phyloP scores from a whole-genome alignment of 805 yeast species.

The Komagataella kurtzmanii region DNA sequence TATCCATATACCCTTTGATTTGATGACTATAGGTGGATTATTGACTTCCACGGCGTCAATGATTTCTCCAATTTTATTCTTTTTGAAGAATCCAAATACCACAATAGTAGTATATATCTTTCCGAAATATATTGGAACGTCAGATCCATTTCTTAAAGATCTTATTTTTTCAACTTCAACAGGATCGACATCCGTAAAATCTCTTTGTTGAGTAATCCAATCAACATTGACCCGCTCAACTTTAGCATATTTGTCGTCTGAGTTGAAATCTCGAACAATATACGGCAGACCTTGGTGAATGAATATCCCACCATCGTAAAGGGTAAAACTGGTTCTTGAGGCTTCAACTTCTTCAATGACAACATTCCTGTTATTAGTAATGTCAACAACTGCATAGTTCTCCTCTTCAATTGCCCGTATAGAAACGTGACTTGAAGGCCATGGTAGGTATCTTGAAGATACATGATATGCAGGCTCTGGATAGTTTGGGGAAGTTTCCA shows the following conservation, averaged over 20 bases:
- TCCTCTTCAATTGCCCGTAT: constrained; percentile 77
- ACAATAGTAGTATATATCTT: constrained; percentile 54
- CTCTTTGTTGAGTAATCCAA: constrained; percentile 88
- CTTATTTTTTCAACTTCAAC: constrained; percentile 51
- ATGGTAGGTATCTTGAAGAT: constrained; percentile 50
- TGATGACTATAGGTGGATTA: constrained; percentile 63
- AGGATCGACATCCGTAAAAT: constrained; percentile 90
- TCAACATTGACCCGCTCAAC: constrained; percentile 86
- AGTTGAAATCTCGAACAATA: constrained; percentile 70
- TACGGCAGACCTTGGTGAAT: constrained; percentile 91
- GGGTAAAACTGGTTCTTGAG: constrained; percentile 76
- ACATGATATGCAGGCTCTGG: constrained; percentile 42
- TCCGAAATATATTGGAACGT: constrained; percentile 63
- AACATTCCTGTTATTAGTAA: constrained; percentile 60
- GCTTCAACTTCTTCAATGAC: constrained; percentile 87
- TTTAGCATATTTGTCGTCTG: constrained; percentile 68
- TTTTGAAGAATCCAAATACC: constrained; percentile 89
- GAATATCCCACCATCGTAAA: constrained; percentile 87
- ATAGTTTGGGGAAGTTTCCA: constrained; percentile 27
- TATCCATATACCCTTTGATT: constrained; percentile 83
- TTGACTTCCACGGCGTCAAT: constrained; percentile 88
- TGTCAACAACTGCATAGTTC: constrained; percentile 79
- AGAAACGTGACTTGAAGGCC: constrained; percentile 69
- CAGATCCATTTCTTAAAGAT: constrained; percentile 30
- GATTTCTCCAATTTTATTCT: constrained; percentile 64